Conservation (phyloP, 148 eudicot genomes). For the Oxyria digyna region DNA sequence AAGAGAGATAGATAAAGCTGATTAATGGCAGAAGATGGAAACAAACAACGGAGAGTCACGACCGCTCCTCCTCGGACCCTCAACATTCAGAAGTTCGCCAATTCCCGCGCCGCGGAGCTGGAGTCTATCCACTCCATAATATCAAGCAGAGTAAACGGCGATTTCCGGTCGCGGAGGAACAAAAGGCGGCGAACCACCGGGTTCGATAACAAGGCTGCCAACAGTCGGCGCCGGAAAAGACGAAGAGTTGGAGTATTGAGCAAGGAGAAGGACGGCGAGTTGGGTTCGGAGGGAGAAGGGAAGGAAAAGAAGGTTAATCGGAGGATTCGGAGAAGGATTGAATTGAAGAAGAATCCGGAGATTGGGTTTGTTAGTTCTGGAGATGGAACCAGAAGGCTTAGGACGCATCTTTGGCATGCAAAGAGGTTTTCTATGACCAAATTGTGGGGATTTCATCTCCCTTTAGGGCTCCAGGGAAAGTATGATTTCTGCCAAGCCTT, state of each 20-base stretch:
- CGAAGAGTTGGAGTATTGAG: constrained; percentile 7
- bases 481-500: constrained; percentile 14
- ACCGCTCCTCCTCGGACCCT: constrained; percentile 40
- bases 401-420: constrained; percentile 90
- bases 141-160: constrained; percentile 38
- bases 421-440: constrained; percentile 69
- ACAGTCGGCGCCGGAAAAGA: constrained; percentile 17
- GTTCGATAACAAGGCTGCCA: constrained; percentile 22
- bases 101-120: constrained; percentile 63
- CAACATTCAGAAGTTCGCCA: constrained; percentile 48
- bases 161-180: constrained; percentile 55
- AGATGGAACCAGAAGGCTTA: constrained; percentile 72
- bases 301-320: constrained; percentile 32
- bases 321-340: constrained; percentile 51
- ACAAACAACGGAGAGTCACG: constrained; percentile 4
- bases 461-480: constrained; percentile 76
- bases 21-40: constrained; percentile 5
- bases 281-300: constrained; percentile 2
- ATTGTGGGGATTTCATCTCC: constrained; percentile 74
- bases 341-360: constrained; percentile 44
- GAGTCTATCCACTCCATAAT: constrained; percentile 57
- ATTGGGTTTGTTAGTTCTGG: constrained; percentile 45
- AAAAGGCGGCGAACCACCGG: constrained; percentile 78
- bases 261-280: neutral
- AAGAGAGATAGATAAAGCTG: neutral